These are phyloP conservation scores for Cryphonectria radicalis DNA, from an alignment of 2,329 filamentous ascomycete genomes.

Conservation along the genomic window DNA sequence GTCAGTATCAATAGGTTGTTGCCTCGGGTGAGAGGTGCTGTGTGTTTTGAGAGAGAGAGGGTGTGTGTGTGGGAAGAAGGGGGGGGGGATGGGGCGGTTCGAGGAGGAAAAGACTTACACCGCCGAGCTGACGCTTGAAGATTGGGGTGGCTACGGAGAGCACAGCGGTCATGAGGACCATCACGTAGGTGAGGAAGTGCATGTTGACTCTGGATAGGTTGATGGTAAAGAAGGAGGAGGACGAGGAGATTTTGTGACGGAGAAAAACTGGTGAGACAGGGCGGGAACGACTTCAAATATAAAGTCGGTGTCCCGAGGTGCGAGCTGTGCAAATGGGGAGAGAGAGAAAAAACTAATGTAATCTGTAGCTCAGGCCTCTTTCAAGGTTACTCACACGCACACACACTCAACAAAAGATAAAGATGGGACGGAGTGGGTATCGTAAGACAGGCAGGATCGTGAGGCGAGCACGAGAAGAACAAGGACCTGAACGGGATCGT, in stretches of 20 bases:
- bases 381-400: background rate
- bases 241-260: background rate
- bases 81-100: background rate
- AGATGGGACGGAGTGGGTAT: conserved; percentile 5
- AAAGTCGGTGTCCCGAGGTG: background rate
- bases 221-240: background rate
- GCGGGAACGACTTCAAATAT: background rate
- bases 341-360: background rate
- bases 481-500: background rate
- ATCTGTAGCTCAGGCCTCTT: background rate
- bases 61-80: background rate
- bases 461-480: background rate
- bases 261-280: background rate
- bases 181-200: conserved; percentile 20
- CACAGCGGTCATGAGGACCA: conserved; percentile 23
- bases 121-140: conserved; percentile 49
- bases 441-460: conserved; percentile 6
- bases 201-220: conserved; percentile 12
- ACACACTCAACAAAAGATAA: background rate
- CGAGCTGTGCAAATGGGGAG: background rate
- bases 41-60: background rate
- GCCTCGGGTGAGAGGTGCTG: background rate
- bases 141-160: conserved; percentile 35
- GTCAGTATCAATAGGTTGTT: background rate
- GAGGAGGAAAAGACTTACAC: conserved; percentile 44